Percentiles rank a stretch among this genome's conserved stretches.
phyloP scores from a whole-genome alignment of 371 early-diverging fungal species.

The Mortierella sp. region DNA sequence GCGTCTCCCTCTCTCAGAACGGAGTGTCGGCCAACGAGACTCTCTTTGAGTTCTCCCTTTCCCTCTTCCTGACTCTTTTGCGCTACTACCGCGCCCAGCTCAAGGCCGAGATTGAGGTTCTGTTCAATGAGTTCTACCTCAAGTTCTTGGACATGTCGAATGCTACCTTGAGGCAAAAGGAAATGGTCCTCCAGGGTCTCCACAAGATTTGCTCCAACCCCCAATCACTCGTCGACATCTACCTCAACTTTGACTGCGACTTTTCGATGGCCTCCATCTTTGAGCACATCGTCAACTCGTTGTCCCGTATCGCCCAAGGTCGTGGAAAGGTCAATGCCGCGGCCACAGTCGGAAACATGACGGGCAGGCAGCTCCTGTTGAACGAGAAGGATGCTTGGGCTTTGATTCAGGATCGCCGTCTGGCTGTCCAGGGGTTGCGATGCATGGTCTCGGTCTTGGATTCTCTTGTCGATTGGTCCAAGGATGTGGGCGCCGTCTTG shows the following conservation, averaged over 20 bases:
- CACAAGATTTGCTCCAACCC: conserved; percentile 80
- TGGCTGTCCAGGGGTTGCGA: conserved; percentile 57
- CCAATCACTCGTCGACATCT: conserved; percentile 93
- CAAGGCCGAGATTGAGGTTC: conserved; percentile 82
- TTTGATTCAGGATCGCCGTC: conserved; percentile 57
- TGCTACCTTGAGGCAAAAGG: conserved; percentile 59
- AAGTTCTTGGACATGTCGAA: conserved; percentile 73
- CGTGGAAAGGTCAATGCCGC: conserved; percentile 55
- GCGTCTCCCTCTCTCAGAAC: conserved; percentile 74
- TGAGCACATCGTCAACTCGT: conserved; percentile 79
- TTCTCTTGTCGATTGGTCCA: conserved; percentile 74
- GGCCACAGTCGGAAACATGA: conserved; percentile 54
- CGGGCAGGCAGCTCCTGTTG: conserved; percentile 53
- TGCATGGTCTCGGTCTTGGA: conserved; percentile 64
- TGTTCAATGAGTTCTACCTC: conserved; percentile 83
- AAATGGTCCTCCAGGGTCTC: conserved; percentile 65
- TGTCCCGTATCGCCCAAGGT: conserved; percentile 69
- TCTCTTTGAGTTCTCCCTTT: conserved; percentile 77
- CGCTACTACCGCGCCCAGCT: conserved; percentile 69
- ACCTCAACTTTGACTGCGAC: conserved; percentile 97
- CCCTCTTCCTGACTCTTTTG: conserved; percentile 71
- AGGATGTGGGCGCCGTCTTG: conserved; percentile 54
- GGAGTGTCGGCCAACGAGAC: conserved; percentile 72
- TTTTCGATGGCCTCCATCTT: conserved; percentile 82
- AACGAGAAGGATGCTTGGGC: conserved; percentile 56